Evolutionary conservation across 2,329 filamentous ascomycete species (phyloP).

Genomic region (Cladobotryum mycophilum): DNA sequence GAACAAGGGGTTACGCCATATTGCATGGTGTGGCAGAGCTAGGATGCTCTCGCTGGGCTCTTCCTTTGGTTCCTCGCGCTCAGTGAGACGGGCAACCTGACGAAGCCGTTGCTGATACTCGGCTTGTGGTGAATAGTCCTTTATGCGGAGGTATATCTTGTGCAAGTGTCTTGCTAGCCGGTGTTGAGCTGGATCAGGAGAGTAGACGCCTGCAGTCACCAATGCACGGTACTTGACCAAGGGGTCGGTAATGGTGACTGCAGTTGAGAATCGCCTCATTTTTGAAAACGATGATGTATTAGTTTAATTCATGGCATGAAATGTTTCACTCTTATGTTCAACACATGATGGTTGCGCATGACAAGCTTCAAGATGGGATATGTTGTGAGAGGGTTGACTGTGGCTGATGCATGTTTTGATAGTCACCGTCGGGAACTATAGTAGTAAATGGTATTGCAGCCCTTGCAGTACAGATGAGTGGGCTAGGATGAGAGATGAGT

Average conservation of each 20-base stretch:
- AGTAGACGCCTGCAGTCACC: slow-evolving; percentile 58
- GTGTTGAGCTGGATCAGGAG: slow-evolving; percentile 66
- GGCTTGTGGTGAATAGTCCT: slow-evolving; percentile 67
- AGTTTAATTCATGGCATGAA: background rate
- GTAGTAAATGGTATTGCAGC: too few relatives aligned
- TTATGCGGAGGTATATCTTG: slow-evolving; percentile 67
- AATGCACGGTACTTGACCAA: slow-evolving; percentile 70
- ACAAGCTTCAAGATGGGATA: too few relatives aligned
- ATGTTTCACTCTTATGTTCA: too few relatives aligned
- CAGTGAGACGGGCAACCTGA: slow-evolving; percentile 48
- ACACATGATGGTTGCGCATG: too few relatives aligned
- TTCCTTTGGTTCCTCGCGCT: slow-evolving; percentile 21
- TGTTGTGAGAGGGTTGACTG: too few relatives aligned
- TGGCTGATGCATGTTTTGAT: too few relatives aligned
- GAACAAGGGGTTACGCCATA: slow-evolving; percentile 54
- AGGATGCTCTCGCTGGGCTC: slow-evolving; percentile 32
- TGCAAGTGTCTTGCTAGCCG: slow-evolving; percentile 69
- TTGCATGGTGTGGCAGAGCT: slow-evolving; percentile 47
- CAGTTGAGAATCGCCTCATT: slow-evolving; percentile 37
- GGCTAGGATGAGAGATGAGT: too few relatives aligned
- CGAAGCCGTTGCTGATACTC: slow-evolving; percentile 63
- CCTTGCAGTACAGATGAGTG: too few relatives aligned
- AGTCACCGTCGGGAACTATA: too few relatives aligned
- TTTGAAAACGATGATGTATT: background rate
- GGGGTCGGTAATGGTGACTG: slow-evolving; percentile 62